Evolutionary conservation across 179 eudicot species (phyloP), one percentile per base, ranked within the genome.

Genomic region (Beta corolliflora): DNA sequence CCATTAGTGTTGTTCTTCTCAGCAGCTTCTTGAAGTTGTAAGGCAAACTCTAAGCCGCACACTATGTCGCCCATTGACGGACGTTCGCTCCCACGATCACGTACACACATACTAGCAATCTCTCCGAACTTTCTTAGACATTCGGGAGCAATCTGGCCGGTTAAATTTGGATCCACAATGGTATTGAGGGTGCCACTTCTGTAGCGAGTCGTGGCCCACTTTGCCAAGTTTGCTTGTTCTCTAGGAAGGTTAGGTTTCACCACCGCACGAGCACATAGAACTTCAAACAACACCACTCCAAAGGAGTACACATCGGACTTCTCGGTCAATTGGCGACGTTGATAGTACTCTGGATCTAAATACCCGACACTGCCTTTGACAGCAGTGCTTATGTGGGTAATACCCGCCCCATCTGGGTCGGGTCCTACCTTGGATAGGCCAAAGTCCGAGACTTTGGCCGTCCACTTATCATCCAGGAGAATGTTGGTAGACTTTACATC

Each of bases 401-500:
- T 10, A n/a, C 79, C 84, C 0, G 25, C 7, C 29, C 21, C 80
- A 29, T 63, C 23, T 4, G 76, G 21, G 5, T 23, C 71, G 29
- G 89, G 86, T 7, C 89, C 87, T 21, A 83, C 72, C 69, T 83
- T 85, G 0, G 88, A 87, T 18, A 87, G 85, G 3, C 89, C 89
- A 25, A 87, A 87, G 69, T 87, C 88, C 0, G 88, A 85, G 45
- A 87, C 86, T 80, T 87, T 87, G 12, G 89, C 88, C 0, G 81
- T 82, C 88, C 84, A 83, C 19, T 83, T 86, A 3, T 86, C 88
- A 45, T 86, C 88, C 0, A 86, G 69, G 14, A 83, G 73, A 18
- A 87, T 87, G 59, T 87, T 87, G 19, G 88, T 83, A 11, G 88
- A 80, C 81, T 85, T 87, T 23, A 87, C 88, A 25, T 87, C 86